Evolutionary conservation across 805 yeast genomes (phyloP), one percentile per base, ranked within the genome.

Genomic region (Yamadazyma olivae): DNA sequence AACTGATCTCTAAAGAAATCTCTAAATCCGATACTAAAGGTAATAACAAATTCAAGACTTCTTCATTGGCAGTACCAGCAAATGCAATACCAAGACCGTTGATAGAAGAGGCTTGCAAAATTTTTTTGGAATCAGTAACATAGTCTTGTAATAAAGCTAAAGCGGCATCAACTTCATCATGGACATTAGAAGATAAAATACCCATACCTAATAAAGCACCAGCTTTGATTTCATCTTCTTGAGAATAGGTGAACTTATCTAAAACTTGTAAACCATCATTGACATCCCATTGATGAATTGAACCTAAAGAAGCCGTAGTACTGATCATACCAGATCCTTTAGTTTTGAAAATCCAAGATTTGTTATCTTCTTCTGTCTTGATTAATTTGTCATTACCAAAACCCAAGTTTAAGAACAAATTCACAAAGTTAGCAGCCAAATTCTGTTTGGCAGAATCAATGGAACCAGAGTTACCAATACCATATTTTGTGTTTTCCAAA

Each of bases 131-230:
- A 48, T 79, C 84, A 33, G 75, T 71, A 19, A 86, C 82, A 52
- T 84, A 86, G 45, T 91, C 98, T 59, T 81, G 88, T 45, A 93
- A 73, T 47, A 93, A 66, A 19, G 95, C 80, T 43, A 87, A 71
- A 5, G 97, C 91, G 1, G 97, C 91, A 46, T 89, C 98, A 28
- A 90, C 87, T 44, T 91, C 99, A 56, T 91, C 96, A 61, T 87
- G 96, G 37, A 93, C 91, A 61, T 95, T 95, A 16, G 95, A 74
- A 19, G 95, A 86, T 5, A 88, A 81, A 32, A 93, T 75, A 59
- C 98, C 99, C 61, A 88, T 87, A 59, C 98, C 99, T 47, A 93
- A 73, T 40, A 93, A 71, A 4, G 99, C 96, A 63, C 99, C 99
- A 5, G 98, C 96, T 64, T 88, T 88, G 48, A 90, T 78, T 53